Percentiles rank a stretch among this genome's conserved stretches.
These are phyloP conservation scores for Ascochyta viciae-villosae DNA, from an alignment of 2,329 filamentous ascomycete genomes.

Conservation along the genomic window DNA sequence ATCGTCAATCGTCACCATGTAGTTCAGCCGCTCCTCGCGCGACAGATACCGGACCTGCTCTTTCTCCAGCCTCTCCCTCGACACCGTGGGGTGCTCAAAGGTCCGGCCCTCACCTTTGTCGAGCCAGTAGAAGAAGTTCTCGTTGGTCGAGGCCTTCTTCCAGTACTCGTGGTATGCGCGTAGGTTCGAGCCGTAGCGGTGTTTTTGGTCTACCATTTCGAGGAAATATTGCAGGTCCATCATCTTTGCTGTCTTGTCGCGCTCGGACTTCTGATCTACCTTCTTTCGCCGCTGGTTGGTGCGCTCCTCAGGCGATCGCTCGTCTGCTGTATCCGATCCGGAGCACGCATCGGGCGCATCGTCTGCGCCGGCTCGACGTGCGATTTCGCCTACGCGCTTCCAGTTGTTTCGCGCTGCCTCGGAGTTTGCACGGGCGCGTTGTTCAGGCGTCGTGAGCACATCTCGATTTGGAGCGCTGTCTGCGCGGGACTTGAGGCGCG, in stretches of 20 bases:
- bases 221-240: constrained; percentile 88
- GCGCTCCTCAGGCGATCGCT: constrained; percentile 43
- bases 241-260: constrained; percentile 72
- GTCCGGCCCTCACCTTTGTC: constrained; percentile 78
- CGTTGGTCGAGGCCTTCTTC: constrained; percentile 76
- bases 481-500: constrained; percentile 52
- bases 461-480: constrained; percentile 38
- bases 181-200: constrained; percentile 85
- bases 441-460: constrained; percentile 29
- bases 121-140: constrained; percentile 96
- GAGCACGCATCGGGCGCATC: constrained; percentile 58
- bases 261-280: constrained; percentile 61
- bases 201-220: constrained; percentile 86
- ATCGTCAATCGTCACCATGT: constrained; percentile 77
- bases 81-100: constrained; percentile 74
- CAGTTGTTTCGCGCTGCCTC: constrained; percentile 71
- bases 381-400: constrained; percentile 75
- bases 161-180: constrained; percentile 83
- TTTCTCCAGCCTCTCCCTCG: constrained; percentile 75
- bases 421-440: constrained; percentile 38
- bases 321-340: constrained; percentile 53
- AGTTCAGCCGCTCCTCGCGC: constrained; percentile 80
- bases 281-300: constrained; percentile 46
- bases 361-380: constrained; percentile 74
- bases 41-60: constrained; percentile 86